phyloP scores from a whole-genome alignment of 2,329 filamentous ascomycete genomes.

The Sporothrix euskadiensis region DNA sequence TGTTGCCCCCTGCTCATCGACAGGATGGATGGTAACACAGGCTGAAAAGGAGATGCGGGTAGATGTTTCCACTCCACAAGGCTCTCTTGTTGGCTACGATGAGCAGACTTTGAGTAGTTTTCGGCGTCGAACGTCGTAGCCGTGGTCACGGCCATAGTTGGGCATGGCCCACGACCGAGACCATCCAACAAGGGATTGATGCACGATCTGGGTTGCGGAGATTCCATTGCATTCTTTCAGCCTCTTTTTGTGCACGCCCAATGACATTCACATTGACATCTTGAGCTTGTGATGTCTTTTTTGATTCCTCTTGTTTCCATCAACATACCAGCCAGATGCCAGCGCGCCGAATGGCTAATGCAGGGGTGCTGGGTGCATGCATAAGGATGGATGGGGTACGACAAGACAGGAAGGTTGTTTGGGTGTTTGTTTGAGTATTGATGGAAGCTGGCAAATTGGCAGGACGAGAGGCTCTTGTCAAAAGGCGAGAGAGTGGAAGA shows the following conservation, averaged over 20 bases:
- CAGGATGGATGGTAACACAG: slow-evolving; percentile 2
- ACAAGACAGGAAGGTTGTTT: background rate
- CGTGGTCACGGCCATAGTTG: background rate
- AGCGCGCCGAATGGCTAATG: slow-evolving; percentile 24
- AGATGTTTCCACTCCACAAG: background rate
- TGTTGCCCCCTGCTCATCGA: background rate
- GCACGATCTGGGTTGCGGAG: background rate
- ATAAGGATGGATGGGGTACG: background rate
- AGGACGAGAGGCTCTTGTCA: slow-evolving; percentile 4
- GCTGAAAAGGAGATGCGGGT: background rate
- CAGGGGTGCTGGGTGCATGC: slow-evolving; percentile 23
- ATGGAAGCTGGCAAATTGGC: background rate
- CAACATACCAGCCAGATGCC: background rate
- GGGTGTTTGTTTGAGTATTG: background rate
- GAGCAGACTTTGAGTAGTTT: background rate
- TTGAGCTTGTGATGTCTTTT: background rate
- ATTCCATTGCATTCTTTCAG: slow-evolving; percentile 7
- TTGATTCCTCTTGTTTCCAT: background rate
- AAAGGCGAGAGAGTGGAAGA: background rate
- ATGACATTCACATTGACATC: background rate
- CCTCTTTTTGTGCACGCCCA: background rate
- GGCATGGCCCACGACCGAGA: background rate
- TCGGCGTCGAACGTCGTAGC: background rate
- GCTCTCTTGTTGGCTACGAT: background rate
- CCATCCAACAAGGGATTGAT: background rate